These are phyloP conservation scores for Gossypium ekmanianum DNA, from an alignment of 345 rosid species.

Conservation along the genomic window DNA sequence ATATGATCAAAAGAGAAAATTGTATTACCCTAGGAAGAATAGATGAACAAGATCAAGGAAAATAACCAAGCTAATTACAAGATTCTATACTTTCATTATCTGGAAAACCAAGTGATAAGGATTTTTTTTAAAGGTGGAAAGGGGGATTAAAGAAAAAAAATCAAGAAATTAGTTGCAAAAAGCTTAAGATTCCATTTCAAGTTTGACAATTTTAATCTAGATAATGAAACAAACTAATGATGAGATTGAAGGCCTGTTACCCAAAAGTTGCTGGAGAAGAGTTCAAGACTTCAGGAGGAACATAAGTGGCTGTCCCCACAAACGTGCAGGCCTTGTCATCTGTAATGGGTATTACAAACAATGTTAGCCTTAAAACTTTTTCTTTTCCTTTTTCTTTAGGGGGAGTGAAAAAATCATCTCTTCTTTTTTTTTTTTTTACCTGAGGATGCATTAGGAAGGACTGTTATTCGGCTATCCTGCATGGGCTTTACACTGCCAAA, in stretches of 20 bases:
- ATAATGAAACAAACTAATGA: neutral
- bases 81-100: neutral
- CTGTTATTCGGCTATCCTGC: constrained; percentile 83
- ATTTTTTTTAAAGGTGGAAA: neutral
- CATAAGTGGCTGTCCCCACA: constrained; percentile 98
- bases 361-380: constrained; percentile 12
- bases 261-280: constrained; percentile 99
- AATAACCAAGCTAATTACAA: constrained; percentile 3
- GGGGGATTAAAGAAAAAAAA: neutral
- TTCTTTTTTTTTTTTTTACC: constrained; percentile 33
- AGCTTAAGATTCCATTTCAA: neutral
- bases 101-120: neutral
- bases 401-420: constrained; percentile 4
- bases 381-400: neutral
- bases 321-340: constrained; percentile 95
- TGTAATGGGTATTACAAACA: constrained; percentile 27
- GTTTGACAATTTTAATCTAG: neutral
- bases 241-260: constrained; percentile 34
- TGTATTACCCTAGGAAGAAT: constrained; percentile 25
- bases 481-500: constrained; percentile 98
- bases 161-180: neutral
- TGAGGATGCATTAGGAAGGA: constrained; percentile 89
- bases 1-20: constrained; percentile 32
- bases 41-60: constrained; percentile 15
- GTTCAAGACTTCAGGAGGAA: constrained; percentile 96